These are phyloP conservation scores for Ceratobasidium theobromae DNA, from an alignment of 1,284 basidiomycete species.

Conservation along the genomic window DNA sequence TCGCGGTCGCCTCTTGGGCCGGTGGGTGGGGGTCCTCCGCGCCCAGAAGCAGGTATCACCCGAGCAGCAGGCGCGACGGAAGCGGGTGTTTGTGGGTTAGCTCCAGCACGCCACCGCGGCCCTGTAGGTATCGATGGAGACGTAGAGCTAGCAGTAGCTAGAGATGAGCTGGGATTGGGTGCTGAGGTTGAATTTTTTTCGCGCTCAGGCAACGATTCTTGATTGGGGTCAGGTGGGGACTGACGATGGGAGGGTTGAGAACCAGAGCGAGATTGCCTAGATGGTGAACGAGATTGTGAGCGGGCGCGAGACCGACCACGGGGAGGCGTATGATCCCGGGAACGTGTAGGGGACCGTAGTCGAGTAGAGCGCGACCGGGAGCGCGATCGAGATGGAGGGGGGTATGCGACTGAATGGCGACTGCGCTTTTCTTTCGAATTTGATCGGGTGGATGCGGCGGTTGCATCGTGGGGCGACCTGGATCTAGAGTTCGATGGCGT, in stretches of 20 bases:
- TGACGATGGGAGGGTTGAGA: background rate
- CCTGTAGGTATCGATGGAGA: conserved; percentile 19
- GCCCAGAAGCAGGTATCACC: background rate
- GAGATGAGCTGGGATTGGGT: conserved; percentile 6
- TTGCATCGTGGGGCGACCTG: background rate
- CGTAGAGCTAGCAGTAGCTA: background rate
- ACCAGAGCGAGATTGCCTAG: conserved; percentile 3
- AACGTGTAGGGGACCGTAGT: background rate
- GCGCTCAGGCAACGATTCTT: conserved; percentile 1
- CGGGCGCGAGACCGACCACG: conserved; percentile 10
- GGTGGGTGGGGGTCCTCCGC: conserved; percentile 23
- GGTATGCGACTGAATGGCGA: background rate
- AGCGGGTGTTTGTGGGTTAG: background rate
- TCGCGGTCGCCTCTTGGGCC: conserved; percentile 25
- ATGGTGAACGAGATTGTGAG: conserved; percentile 1
- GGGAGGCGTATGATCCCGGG: background rate
- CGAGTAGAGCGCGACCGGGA: conserved; percentile 13
- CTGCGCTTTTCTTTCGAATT: conserved; percentile 20
- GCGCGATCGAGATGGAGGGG: background rate
- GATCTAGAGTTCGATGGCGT: conserved; percentile 10
- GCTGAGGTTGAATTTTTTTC: background rate
- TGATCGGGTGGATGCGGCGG: background rate
- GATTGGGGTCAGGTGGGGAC: background rate
- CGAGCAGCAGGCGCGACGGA: background rate
- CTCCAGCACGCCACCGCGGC: conserved; percentile 17